phyloP scores from a whole-genome alignment of 2,329 filamentous ascomycete species.

The Colletotrichum sp. region DNA sequence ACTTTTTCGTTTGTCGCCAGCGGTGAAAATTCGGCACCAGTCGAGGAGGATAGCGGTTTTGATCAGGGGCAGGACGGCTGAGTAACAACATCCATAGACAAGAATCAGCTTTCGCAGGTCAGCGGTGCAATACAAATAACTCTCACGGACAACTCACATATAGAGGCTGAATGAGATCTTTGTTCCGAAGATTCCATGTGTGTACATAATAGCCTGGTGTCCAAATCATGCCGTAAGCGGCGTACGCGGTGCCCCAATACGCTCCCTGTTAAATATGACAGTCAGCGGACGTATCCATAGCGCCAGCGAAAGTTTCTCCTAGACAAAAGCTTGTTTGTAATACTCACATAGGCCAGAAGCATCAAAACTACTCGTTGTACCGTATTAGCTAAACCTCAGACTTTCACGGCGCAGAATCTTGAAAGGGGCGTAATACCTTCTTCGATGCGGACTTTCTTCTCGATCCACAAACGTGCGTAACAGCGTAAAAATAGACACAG shows the following conservation, averaged over 20 bases:
- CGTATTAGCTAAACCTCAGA: neutral
- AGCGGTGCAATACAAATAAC: neutral
- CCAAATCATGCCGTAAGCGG: neutral
- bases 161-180: neutral
- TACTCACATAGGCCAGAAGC: neutral
- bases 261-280: neutral
- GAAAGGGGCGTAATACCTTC: neutral
- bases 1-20: conserved; percentile 10
- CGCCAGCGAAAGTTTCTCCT: neutral
- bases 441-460: conserved; percentile 5
- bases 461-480: conserved; percentile 1
- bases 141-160: neutral
- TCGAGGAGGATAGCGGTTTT: conserved; percentile 21
- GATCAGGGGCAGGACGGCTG: neutral
- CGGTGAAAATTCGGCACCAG: conserved; percentile 18
- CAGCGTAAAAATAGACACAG: conserved; percentile 7
- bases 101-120: neutral
- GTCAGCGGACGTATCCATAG: neutral
- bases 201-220: conserved; percentile 3
- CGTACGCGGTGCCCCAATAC: neutral
- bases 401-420: neutral
- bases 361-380: neutral
- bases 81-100: neutral
- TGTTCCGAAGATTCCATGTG: conserved; percentile 1
- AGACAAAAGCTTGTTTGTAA: neutral